phyloP scores from a whole-genome alignment of 805 yeast species.

The Tetrapisispora pingtungensis region DNA sequence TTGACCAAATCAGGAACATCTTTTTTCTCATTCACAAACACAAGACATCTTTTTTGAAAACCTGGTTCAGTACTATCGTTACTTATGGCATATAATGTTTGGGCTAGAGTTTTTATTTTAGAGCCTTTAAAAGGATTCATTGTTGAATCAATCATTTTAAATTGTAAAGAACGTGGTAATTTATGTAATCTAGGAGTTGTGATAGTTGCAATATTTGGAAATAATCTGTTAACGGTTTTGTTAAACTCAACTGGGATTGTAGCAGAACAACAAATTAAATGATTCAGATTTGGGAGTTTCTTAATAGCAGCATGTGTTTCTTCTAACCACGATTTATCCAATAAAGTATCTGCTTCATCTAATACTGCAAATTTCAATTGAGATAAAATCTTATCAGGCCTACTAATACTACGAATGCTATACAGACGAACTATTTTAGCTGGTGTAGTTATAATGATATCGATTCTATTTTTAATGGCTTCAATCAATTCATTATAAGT shows the following conservation, averaged over 20 bases:
- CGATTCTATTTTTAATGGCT: slow-evolving; percentile 45
- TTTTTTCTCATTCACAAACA: slow-evolving; percentile 71
- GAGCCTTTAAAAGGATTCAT: slow-evolving; percentile 76
- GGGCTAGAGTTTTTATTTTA: slow-evolving; percentile 75
- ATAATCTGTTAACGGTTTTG: slow-evolving; percentile 45
- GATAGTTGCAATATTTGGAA: slow-evolving; percentile 56
- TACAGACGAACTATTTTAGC: slow-evolving; percentile 44
- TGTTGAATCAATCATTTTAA: slow-evolving; percentile 66
- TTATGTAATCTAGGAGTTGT: slow-evolving; percentile 78
- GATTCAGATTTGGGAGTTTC: slow-evolving; percentile 42
- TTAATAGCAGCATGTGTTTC: slow-evolving; percentile 51
- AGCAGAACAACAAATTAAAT: slow-evolving; percentile 75
- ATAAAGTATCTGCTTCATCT: slow-evolving; percentile 90
- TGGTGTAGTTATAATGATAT: slow-evolving; percentile 80
- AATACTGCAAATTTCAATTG: slow-evolving; percentile 55
- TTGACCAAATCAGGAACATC: slow-evolving; percentile 51
- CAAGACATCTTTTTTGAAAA: slow-evolving; percentile 64
- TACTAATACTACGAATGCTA: slow-evolving; percentile 28
- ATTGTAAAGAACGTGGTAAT: slow-evolving; percentile 65
- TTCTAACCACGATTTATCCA: slow-evolving; percentile 69
- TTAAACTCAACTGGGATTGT: slow-evolving; percentile 78
- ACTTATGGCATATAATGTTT: slow-evolving; percentile 75
- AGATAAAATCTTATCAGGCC: slow-evolving; percentile 33
- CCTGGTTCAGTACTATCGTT: slow-evolving; percentile 76
- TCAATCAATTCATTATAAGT: slow-evolving; percentile 44